Percentiles rank a stretch among this genome's conserved stretches.
phyloP scores from a whole-genome alignment of 441 rosid genomes.

The Daphne laureola region DNA sequence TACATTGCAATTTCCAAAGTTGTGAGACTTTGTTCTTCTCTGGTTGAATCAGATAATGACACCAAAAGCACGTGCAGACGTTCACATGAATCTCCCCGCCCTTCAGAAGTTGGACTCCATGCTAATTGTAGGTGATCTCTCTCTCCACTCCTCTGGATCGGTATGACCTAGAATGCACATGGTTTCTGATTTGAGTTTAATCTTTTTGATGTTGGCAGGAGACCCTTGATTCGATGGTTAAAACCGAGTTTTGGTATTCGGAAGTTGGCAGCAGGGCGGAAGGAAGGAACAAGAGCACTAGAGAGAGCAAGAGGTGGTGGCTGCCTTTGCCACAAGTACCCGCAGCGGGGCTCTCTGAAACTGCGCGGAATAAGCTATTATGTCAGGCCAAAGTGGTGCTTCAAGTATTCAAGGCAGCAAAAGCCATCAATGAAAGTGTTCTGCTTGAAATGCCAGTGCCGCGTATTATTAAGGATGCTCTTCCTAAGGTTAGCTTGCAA shows the following conservation, averaged over 20 bases:
- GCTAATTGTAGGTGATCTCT: constrained; percentile 66
- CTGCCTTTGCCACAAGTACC: constrained; percentile 93
- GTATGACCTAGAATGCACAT: background rate
- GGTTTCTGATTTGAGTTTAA: constrained; percentile 6
- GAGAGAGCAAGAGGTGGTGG: constrained; percentile 92
- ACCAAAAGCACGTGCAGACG: constrained; percentile 86
- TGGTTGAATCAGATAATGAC: constrained; percentile 77
- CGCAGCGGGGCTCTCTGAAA: constrained; percentile 66
- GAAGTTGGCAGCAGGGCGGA: constrained; percentile 80
- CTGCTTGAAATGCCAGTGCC: constrained; percentile 91
- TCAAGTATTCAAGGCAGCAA: constrained; percentile 98
- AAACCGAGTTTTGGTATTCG: constrained; percentile 81
- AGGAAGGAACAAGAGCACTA: constrained; percentile 61
- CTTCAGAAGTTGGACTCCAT: constrained; percentile 87
- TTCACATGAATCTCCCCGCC: constrained; percentile 94
- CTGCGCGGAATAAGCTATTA: constrained; percentile 55
- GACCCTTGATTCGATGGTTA: constrained; percentile 75
- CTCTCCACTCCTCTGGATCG: constrained; percentile 17
- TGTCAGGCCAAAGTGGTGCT: constrained; percentile 51
- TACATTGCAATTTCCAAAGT: background rate
- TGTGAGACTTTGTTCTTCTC: constrained; percentile 16
- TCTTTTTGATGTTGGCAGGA: constrained; percentile 42
- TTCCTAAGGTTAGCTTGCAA: constrained; percentile 59
- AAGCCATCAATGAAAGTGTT: constrained; percentile 68
- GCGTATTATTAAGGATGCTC: constrained; percentile 52